Conservation (phyloP, 1,284 basidiomycete genomes). For the Tilletia horrida region DNA sequence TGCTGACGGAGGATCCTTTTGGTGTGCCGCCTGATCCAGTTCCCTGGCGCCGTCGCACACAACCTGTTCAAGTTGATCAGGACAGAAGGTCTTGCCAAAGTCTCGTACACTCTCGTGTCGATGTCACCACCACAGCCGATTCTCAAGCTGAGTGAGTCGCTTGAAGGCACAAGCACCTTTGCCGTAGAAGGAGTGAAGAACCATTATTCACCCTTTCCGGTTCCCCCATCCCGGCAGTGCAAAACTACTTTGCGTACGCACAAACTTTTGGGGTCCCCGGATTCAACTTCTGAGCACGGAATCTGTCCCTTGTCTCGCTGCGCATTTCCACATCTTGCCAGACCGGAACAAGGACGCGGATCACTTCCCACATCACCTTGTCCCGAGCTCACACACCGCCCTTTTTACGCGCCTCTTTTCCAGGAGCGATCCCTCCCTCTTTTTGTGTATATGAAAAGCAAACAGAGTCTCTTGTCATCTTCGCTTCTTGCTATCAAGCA, state of each 20-base stretch:
- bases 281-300: conserved; percentile 30
- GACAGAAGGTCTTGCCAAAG: conserved; percentile 90
- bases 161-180: conserved; percentile 25
- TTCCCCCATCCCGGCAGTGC: conserved; percentile 19
- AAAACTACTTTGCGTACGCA: conserved; percentile 48
- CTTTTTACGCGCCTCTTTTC: no score
- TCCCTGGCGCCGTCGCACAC: conserved; percentile 83
- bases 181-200: neutral
- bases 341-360: no score
- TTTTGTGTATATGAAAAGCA: conserved; percentile 19
- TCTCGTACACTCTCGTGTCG: conserved; percentile 85
- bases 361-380: no score
- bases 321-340: no score
- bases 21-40: conserved; percentile 59
- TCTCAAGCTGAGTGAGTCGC: conserved; percentile 29
- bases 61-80: conserved; percentile 88
- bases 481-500: neutral
- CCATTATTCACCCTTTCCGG: neutral
- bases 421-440: neutral
- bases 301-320: no score
- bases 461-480: neutral
- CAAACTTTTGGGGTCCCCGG: conserved; percentile 47
- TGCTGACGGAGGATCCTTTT: conserved; percentile 14
- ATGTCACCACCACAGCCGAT: conserved; percentile 61
- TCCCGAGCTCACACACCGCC: no score